Evolutionary conservation across 2,329 filamentous ascomycete species (phyloP), one percentile per base, ranked within the genome.

Genomic region (Leptographium flavum): DNA sequence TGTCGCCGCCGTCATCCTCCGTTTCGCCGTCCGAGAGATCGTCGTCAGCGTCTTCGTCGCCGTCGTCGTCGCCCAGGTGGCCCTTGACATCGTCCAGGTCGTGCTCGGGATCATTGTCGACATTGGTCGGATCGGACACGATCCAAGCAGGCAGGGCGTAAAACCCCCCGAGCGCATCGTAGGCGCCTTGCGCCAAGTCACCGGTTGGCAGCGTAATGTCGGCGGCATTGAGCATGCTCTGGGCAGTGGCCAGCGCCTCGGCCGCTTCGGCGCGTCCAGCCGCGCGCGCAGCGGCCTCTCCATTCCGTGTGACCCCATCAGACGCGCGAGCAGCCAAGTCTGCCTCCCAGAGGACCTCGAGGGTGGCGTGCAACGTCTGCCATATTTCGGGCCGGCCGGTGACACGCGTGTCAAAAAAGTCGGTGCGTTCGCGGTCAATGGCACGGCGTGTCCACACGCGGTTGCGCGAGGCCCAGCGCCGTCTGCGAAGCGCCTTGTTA

Each of bases 331-430:
- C 33, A 2, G 45, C 39, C 2, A 41, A 25, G 39, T 53, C 52
- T 25, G 71, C 67, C 11, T 70, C 69, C 65, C 81, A 81, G 49
- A 94, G 60, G 7, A 84, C 65, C 49, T 83, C 74, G 17, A 87
- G 69, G 0, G 80, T 82, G 1, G 77, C 67, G 39, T 73, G 72
- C 14, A 95, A 61, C 0, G 84, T 81, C 53, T 76, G 76, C 90
- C 90, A 96, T 23, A 92, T 73, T 60, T 94, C 85, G 5, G 71
- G 56, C 4, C 77, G 72, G 2, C 87, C 87, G 0, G 82, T 83
- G 15, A 93, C 85, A 39, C 87, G 70, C 2, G 88, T 95, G 49
- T 95, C 87, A 62, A 94, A 96, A 68, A 93, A 95, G 50, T 87
- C 87, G 41, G 65, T 66, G 41, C 90, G 75, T 63, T 94, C 85